These are phyloP conservation scores for Furcasterigmium sp. DNA, from an alignment of 2,329 filamentous ascomycete species.

Conservation along the genomic window DNA sequence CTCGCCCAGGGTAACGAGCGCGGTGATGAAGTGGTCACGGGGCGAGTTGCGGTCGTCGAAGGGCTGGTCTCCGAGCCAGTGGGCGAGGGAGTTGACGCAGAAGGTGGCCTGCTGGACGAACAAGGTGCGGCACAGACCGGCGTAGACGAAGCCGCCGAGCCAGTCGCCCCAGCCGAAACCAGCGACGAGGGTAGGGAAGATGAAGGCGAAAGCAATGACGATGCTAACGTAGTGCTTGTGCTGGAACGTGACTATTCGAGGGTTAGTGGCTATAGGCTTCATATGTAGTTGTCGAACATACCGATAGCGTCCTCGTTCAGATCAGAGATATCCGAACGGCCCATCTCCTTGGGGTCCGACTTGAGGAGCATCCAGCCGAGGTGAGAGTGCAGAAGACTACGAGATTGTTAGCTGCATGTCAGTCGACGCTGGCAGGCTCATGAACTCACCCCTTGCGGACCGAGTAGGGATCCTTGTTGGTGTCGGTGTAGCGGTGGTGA, in stretches of 20 bases:
- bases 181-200: constrained; percentile 70
- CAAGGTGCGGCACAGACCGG: constrained; percentile 79
- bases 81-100: constrained; percentile 86
- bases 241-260: constrained; percentile 62
- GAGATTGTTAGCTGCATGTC: neutral
- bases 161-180: constrained; percentile 79
- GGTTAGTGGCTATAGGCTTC: no score
- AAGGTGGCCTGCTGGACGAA: constrained; percentile 90
- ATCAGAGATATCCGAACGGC: constrained; percentile 83
- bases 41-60: constrained; percentile 92
- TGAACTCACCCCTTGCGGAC: constrained; percentile 68
- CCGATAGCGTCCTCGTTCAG: constrained; percentile 78
- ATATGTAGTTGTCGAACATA: neutral
- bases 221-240: constrained; percentile 82
- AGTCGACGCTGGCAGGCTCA: no score
- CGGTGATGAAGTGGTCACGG: constrained; percentile 82
- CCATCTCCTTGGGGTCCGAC: constrained; percentile 85
- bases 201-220: constrained; percentile 69
- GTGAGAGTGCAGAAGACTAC: constrained; percentile 65
- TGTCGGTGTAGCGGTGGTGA: constrained; percentile 89
- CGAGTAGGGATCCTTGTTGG: constrained; percentile 86
- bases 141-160: constrained; percentile 78
- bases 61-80: constrained; percentile 88
- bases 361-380: constrained; percentile 92
- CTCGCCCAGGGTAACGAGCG: constrained; percentile 78